Conservation (phyloP, 2,329 filamentous ascomycete genomes). For the Fusarium proliferatum region DNA sequence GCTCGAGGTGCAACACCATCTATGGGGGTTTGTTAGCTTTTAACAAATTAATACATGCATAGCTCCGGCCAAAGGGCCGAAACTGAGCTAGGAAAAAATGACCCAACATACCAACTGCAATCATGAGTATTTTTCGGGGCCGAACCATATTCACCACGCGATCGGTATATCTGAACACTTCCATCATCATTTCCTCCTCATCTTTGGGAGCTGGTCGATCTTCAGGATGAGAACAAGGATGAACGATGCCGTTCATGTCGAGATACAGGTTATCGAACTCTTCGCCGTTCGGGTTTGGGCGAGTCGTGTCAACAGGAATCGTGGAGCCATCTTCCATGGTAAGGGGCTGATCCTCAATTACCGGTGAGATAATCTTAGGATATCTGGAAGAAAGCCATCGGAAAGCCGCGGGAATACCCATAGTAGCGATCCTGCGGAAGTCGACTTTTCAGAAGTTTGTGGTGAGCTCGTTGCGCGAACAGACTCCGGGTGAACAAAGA, state of each 20-base stretch:
- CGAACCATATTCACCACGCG: constrained; percentile 98
- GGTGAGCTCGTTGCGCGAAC: constrained; percentile 13
- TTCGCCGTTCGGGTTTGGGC: constrained; percentile 94
- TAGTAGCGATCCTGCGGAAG: constrained; percentile 53
- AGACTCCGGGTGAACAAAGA: not conserved
- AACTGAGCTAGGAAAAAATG: not conserved
- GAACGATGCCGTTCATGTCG: constrained; percentile 99
- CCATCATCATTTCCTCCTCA: constrained; percentile 99
- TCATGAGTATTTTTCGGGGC: constrained; percentile 94
- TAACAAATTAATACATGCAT: not conserved
- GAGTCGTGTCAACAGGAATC: constrained; percentile 86
- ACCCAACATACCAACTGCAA: constrained; percentile 81
- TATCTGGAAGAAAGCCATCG: constrained; percentile 98
- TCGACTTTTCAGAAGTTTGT: constrained; percentile 3
- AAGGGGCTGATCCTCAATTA: constrained; percentile 85
- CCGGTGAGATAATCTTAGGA: constrained; percentile 94
- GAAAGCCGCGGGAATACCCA: constrained; percentile 96
- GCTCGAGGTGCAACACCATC: constrained; percentile 97
- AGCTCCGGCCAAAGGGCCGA: not conserved
- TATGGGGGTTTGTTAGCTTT: constrained; percentile 52
- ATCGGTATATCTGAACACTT: constrained; percentile 98
- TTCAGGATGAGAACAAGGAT: constrained; percentile 97
- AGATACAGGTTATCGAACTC: constrained; percentile 98
- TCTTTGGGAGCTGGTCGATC: constrained; percentile 90
- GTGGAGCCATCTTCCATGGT: constrained; percentile 82